Conservation (phyloP, 1,139 yeast genomes). For the Kurtzmaniella natalensis region DNA sequence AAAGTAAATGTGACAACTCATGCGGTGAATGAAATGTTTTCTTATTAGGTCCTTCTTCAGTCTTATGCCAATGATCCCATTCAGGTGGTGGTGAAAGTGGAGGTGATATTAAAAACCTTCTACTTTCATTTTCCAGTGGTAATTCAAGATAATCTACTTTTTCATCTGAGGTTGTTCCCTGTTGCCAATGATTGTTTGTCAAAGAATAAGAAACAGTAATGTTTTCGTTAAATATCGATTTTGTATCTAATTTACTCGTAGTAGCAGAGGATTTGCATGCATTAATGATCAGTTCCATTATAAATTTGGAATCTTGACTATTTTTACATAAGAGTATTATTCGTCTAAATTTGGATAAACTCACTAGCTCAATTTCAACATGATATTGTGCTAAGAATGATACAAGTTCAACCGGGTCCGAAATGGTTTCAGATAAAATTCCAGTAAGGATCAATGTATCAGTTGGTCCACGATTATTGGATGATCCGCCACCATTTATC, state of each 20-base stretch:
- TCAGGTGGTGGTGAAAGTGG: slow-evolving; percentile 46
- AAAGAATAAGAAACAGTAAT: slow-evolving; percentile 28
- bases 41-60: slow-evolving; percentile 41
- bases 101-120: slow-evolving; percentile 43
- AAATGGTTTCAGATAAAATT: slow-evolving; percentile 16
- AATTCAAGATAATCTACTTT: slow-evolving; percentile 32
- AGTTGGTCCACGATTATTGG: slow-evolving; percentile 22
- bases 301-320: slow-evolving; percentile 17
- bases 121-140: slow-evolving; percentile 37
- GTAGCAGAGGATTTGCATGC: neutral
- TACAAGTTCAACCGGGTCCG: slow-evolving; percentile 24
- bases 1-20: slow-evolving; percentile 38
- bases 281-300: too few species aligned
- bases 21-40: slow-evolving; percentile 34
- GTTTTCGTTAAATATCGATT: neutral
- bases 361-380: slow-evolving; percentile 30
- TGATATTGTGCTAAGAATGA: slow-evolving; percentile 21
- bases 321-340: slow-evolving; percentile 32
- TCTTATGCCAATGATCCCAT: slow-evolving; percentile 44
- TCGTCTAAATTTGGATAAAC: slow-evolving; percentile 32
- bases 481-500: too few species aligned
- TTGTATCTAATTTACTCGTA: slow-evolving; percentile 7
- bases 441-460: slow-evolving; percentile 41
- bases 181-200: slow-evolving; percentile 25
- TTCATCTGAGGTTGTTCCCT: slow-evolving; percentile 9